phyloP scores from a whole-genome alignment of 2,329 filamentous ascomycete species.

The Leptographium radiaticola region DNA sequence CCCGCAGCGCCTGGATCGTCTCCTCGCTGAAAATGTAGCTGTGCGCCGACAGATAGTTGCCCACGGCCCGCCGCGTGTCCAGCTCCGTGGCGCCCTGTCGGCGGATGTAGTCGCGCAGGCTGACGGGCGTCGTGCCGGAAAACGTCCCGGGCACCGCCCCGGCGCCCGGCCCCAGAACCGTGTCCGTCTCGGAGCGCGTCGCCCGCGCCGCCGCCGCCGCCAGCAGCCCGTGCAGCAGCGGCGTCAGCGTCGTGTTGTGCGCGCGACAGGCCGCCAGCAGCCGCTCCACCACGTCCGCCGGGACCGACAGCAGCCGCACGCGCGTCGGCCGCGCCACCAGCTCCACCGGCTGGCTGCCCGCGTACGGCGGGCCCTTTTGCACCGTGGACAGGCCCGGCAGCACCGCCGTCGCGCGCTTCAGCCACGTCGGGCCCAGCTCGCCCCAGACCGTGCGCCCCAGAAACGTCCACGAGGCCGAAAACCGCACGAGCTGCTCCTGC shows the following conservation, averaged over 20 bases:
- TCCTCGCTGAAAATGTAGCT: conserved; percentile 17
- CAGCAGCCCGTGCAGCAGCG: conserved; percentile 32
- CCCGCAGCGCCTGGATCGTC: conserved; percentile 6
- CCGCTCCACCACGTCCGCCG: conserved; percentile 12
- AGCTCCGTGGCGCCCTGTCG: conserved; percentile 11
- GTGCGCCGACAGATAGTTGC: conserved; percentile 26
- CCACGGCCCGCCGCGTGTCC: conserved; percentile 20
- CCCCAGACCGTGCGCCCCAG: conserved; percentile 27
- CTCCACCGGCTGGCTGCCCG: conserved; percentile 18
- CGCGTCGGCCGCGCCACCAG: conserved; percentile 19
- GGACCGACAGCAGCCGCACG: conserved; percentile 24
- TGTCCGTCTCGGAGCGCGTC: conserved; percentile 15
- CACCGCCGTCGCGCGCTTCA: conserved; percentile 10
- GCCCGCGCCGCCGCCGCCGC: conserved; percentile 25
- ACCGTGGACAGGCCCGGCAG: neutral
- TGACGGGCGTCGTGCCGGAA: conserved; percentile 27
- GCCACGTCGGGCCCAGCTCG: conserved; percentile 25
- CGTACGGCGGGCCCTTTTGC: conserved; percentile 20
- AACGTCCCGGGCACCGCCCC: conserved; percentile 20
- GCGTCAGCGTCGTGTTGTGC: conserved; percentile 32
- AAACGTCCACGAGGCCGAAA: conserved; percentile 26
- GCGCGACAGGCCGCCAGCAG: conserved; percentile 27
- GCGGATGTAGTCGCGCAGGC: conserved; percentile 26
- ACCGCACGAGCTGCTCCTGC: conserved; percentile 27
- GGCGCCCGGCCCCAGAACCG: neutral